Conservation (phyloP, 2,329 filamentous ascomycete species). For the Phyllosticta citrichinensis region DNA sequence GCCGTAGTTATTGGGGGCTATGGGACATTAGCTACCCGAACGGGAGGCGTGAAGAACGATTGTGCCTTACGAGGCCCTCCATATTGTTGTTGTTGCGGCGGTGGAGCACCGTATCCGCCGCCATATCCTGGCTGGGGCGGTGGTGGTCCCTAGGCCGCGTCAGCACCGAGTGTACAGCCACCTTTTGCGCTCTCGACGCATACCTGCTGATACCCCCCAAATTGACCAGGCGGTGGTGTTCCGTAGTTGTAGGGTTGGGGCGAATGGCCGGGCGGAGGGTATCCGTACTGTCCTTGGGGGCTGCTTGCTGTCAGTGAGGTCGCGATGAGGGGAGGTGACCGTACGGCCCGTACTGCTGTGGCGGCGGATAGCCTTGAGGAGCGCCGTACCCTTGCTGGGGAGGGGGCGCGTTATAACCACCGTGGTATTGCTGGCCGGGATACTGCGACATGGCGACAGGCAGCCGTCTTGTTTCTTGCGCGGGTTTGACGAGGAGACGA, state of each 20-base stretch:
- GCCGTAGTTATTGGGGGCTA: slow-evolving; percentile 13
- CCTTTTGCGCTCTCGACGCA: slow-evolving; percentile 15
- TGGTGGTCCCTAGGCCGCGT: slow-evolving; percentile 19
- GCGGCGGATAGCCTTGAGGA: slow-evolving; percentile 14
- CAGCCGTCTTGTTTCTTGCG: not conserved
- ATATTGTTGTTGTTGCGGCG: slow-evolving; percentile 12
- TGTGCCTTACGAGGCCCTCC: not conserved
- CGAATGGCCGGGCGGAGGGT: slow-evolving; percentile 22
- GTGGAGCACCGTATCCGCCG: slow-evolving; percentile 4
- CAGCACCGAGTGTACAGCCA: slow-evolving; percentile 17
- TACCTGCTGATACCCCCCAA: slow-evolving; percentile 33
- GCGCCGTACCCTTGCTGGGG: slow-evolving; percentile 21
- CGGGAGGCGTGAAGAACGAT: not conserved
- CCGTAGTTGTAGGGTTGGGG: slow-evolving; percentile 31
- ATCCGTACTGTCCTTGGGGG: slow-evolving; percentile 28
- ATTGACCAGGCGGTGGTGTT: slow-evolving; percentile 33
- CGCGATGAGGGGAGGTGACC: not conserved
- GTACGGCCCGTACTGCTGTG: slow-evolving; percentile 12
- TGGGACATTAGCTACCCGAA: slow-evolving; percentile 23
- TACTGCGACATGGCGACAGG: slow-evolving; percentile 29
- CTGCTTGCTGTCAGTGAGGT: slow-evolving; percentile 8
- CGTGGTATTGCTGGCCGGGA: slow-evolving; percentile 32
- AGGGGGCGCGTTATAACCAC: slow-evolving; percentile 29
- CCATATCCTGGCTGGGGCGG: slow-evolving; percentile 21
- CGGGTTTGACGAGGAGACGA: not conserved